Evolutionary conservation across 192 early-diverging fungal species (phyloP), one percentile per base, ranked within the genome.

Genomic region (Fimicolochytrium jonesii): DNA sequence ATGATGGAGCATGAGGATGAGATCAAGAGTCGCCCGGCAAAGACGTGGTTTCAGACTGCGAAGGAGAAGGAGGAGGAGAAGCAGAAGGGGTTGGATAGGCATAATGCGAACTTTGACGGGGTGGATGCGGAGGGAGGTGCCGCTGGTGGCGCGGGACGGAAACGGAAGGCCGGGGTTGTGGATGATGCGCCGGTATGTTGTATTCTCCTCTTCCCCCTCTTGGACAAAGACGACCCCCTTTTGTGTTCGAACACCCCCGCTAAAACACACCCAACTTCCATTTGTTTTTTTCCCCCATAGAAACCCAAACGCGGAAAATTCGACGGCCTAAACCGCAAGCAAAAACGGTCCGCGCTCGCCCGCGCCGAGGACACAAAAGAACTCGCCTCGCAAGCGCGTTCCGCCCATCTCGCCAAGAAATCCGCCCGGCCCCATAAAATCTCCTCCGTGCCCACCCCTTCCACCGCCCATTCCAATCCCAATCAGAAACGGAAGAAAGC

Each of bases 21-120:
- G 67, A 97, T 99, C 66, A 81, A 86, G 72, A 74, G 76, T 62
- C 81, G 93, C 36, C 97, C 97, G 25, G 88, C 87, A 31, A 84
- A 87, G 77, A 94, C 89, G 6, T 99, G 95, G 95, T 98, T 99
- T 85, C 90, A 94, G 71, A 75, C 86, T 6, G 74, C 84, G 23
- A 79, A 82, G 52, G 88, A 93, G 42, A 92, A 90, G 66, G 79
- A 81, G 39, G 62, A 71, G 6, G 71, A 87, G 4, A 88, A 90
- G 64, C 71, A 73, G 28, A 64, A 75, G 41, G 50, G 67, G 28
- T 41, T 39, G 26, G 62, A 46, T 48, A 66, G 67, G 33, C 75
- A 77, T 32, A 67, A 59, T 42, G 57, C 66, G 7, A 48, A 67
- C 33, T 67, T 67, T 42, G 66, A 47, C 13, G 1, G 52, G 13